Evolutionary conservation across 2,329 filamentous ascomycete genomes (phyloP).

Genomic region (Colletotrichum magnum): DNA sequence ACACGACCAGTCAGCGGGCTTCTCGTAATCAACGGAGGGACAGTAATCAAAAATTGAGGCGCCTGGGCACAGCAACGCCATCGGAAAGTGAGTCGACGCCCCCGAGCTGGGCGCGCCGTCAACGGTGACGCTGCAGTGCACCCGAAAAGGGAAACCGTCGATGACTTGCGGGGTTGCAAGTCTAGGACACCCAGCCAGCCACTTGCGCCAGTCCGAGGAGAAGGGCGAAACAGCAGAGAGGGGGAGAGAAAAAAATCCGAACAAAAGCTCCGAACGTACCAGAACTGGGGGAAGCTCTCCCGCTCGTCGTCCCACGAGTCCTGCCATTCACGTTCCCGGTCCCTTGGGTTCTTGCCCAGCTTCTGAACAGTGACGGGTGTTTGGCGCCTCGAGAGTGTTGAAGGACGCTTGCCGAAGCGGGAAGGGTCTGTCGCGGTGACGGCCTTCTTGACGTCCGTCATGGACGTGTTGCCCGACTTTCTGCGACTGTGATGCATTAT

Average conservation of each 20-base stretch:
- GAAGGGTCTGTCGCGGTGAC: constrained; percentile 61
- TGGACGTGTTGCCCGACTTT: constrained; percentile 70
- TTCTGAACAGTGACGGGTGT: constrained; percentile 59
- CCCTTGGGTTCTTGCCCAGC: constrained; percentile 64
- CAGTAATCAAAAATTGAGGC: constrained; percentile 37
- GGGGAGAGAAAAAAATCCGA: constrained; percentile 31
- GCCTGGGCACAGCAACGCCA: constrained; percentile 36
- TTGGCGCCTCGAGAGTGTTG: constrained; percentile 60
- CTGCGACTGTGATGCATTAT: constrained; percentile 70
- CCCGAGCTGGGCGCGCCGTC: constrained; percentile 44
- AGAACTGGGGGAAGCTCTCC: constrained; percentile 76
- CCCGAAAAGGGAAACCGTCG: constrained; percentile 44
- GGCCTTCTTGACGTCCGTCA: constrained; percentile 69
- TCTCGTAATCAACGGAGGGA: constrained; percentile 50
- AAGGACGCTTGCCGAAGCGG: constrained; percentile 61
- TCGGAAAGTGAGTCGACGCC: constrained; percentile 34
- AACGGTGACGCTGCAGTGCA: constrained; percentile 49
- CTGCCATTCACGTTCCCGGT: constrained; percentile 65
- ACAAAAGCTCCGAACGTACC: constrained; percentile 61
- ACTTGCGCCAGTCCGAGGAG: constrained; percentile 16
- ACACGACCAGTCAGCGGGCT: constrained; percentile 47
- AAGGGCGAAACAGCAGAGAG: constrained; percentile 22
- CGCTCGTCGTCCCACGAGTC: constrained; percentile 70
- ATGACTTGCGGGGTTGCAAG: constrained; percentile 30
- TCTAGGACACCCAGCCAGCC: constrained; percentile 28